Evolutionary conservation across 179 eudicot species (phyloP).

Genomic region (Spergularia azorica): DNA sequence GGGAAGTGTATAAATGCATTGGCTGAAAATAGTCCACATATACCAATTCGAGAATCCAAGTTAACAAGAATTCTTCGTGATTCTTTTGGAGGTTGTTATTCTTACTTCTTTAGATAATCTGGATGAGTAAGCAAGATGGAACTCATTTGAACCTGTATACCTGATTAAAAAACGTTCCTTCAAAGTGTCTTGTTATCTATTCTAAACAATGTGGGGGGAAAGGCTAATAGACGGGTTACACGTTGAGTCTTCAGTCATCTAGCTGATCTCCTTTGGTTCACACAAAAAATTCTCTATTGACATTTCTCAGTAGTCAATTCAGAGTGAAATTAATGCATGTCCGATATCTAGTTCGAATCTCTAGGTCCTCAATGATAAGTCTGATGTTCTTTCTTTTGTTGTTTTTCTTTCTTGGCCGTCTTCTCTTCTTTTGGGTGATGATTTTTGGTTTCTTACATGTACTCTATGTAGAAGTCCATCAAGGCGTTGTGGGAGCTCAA

Average conservation of each 20-base stretch:
- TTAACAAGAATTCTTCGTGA: constrained; percentile 93
- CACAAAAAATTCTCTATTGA: not conserved
- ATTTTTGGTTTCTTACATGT: too few species aligned
- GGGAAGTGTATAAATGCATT: constrained; percentile 98
- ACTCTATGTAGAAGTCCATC: too few species aligned
- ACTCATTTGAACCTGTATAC: not conserved
- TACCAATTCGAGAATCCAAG: constrained; percentile 94
- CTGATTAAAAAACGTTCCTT: not conserved
- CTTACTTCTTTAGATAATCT: constrained; percentile 12
- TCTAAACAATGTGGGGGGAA: not conserved
- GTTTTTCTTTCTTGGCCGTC: too few species aligned
- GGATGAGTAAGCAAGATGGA: not conserved
- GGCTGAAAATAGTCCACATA: constrained; percentile 94
- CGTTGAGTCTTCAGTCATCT: not conserved
- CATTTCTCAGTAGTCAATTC: not conserved
- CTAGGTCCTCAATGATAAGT: not conserved
- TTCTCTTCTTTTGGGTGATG: too few species aligned
- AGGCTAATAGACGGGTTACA: not conserved
- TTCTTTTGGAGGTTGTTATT: constrained; percentile 86
- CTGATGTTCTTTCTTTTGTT: not conserved
- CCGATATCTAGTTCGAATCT: not conserved
- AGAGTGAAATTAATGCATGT: not conserved
- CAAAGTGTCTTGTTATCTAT: not conserved
- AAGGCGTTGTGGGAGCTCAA: too few species aligned
- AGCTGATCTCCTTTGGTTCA: not conserved